A percentile compares a stretch with the other conserved stretches of the same genome.
These are phyloP conservation scores for Tulasnella sp. DNA, from an alignment of 768 basidiomycete species.

Conservation along the genomic window DNA sequence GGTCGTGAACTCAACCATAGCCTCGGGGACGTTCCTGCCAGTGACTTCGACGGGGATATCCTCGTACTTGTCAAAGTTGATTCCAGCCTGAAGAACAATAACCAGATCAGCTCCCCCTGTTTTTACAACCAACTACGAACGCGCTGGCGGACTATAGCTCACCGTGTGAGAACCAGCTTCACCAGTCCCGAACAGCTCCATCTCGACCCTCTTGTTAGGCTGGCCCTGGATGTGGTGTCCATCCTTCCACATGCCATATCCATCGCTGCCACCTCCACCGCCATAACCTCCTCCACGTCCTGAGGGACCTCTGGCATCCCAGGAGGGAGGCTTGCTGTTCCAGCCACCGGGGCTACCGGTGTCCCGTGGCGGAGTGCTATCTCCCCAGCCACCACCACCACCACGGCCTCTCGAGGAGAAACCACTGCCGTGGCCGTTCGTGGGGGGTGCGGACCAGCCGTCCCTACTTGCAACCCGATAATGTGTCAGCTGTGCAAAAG, in stretches of 20 bases:
- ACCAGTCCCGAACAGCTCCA: constrained; percentile 72
- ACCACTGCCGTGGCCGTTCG: no score
- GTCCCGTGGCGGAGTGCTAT: constrained; percentile 29
- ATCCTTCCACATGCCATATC: constrained; percentile 73
- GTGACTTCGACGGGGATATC: constrained; percentile 99
- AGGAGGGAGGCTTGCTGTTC: neutral
- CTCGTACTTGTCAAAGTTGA: constrained; percentile 99
- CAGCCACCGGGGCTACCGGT: constrained; percentile 33
- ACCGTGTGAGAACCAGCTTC: neutral
- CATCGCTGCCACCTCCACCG: constrained; percentile 27
- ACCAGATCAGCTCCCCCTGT: neutral
- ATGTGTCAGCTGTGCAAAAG: neutral
- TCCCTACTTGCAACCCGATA: constrained; percentile 24
- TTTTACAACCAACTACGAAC: neutral
- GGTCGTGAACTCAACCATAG: constrained; percentile 72
- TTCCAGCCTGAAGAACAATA: constrained; percentile 56
- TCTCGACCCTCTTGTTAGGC: constrained; percentile 81
- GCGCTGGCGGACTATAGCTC: neutral
- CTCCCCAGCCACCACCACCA: constrained; percentile 28
- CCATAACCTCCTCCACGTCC: constrained; percentile 18
- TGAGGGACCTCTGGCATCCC: neutral
- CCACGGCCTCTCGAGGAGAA: constrained; percentile 7
- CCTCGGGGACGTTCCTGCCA: constrained; percentile 93
- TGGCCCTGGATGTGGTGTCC: constrained; percentile 76
- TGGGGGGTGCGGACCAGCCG: constrained; percentile 35